Conservation (phyloP, 2,329 filamentous ascomycete species). For the Aspergillus sergii region DNA sequence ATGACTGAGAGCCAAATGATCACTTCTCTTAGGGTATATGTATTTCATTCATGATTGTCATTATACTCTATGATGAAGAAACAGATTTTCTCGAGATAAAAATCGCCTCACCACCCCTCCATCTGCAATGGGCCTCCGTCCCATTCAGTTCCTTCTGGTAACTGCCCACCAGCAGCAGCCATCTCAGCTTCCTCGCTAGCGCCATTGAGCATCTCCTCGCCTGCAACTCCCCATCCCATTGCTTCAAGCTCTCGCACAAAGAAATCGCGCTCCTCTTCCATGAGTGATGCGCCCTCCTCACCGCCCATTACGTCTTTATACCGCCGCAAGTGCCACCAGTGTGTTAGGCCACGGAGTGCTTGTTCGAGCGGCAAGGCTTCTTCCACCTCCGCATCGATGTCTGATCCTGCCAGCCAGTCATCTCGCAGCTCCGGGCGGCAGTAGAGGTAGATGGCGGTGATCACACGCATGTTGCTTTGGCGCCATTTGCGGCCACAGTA, state of each 20-base stretch:
- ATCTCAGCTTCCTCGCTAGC: conserved; percentile 31
- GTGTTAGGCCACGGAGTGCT: conserved; percentile 82
- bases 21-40: conserved; percentile 4
- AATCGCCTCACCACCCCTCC: conserved; percentile 33
- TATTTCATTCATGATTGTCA: background rate
- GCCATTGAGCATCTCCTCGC: conserved; percentile 36
- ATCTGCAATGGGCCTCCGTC: conserved; percentile 39
- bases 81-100: background rate
- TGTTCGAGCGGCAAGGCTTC: conserved; percentile 91
- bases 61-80: background rate
- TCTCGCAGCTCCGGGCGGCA: conserved; percentile 90
- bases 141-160: conserved; percentile 38
- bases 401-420: conserved; percentile 87
- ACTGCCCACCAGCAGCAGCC: conserved; percentile 26
- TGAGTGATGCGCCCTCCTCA: conserved; percentile 53
- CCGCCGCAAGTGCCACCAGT: conserved; percentile 87
- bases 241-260: conserved; percentile 77
- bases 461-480: conserved; percentile 97
- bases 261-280: conserved; percentile 76
- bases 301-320: conserved; percentile 75
- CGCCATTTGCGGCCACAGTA: conserved; percentile 99
- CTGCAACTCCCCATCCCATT: conserved; percentile 57
- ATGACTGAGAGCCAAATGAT: background rate
- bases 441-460: conserved; percentile 93
- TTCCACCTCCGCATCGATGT: conserved; percentile 92